Conservation (phyloP, 306 rosid species). For the Crotalaria pallida region DNA sequence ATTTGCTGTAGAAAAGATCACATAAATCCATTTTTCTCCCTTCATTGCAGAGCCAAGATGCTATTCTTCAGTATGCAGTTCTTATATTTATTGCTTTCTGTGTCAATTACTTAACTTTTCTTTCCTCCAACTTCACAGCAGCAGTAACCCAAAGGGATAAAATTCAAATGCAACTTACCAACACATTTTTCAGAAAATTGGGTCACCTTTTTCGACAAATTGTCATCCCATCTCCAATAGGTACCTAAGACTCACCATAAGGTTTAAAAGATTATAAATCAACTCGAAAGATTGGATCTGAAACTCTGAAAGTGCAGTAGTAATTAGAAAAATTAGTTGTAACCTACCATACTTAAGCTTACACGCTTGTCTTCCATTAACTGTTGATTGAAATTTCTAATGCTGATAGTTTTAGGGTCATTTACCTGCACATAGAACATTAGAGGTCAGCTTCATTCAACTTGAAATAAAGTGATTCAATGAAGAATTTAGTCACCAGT, state of each 20-base stretch:
- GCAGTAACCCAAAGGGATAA: neutral
- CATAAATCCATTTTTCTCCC: neutral
- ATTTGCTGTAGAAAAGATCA: neutral
- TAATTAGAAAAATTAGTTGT: neutral
- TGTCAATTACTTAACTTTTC: neutral
- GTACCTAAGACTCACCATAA: constrained; percentile 51
- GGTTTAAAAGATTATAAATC: constrained; percentile 7
- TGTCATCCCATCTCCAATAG: constrained; percentile 96
- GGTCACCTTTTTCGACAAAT: constrained; percentile 67
- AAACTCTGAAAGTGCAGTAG: neutral
- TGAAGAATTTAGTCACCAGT: constrained; percentile 39
- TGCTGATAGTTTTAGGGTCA: constrained; percentile 73
- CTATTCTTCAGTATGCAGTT: neutral
- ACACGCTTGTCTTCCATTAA: constrained; percentile 72
- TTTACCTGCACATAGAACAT: constrained; percentile 46
- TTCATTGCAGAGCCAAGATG: constrained; percentile 2
- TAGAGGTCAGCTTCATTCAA: constrained; percentile 13
- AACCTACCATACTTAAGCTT: constrained; percentile 76
- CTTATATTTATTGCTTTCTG: neutral
- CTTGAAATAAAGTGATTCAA: neutral
- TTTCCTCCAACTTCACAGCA: neutral
- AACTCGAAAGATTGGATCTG: neutral
- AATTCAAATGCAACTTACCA: neutral
- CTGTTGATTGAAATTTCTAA: constrained; percentile 57
- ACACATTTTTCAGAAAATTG: neutral